A percentile compares a stretch with the other conserved stretches of the same genome.
These are phyloP conservation scores for Tolypocladium amazonense DNA, from an alignment of 2,329 filamentous ascomycete species.

Conservation along the genomic window DNA sequence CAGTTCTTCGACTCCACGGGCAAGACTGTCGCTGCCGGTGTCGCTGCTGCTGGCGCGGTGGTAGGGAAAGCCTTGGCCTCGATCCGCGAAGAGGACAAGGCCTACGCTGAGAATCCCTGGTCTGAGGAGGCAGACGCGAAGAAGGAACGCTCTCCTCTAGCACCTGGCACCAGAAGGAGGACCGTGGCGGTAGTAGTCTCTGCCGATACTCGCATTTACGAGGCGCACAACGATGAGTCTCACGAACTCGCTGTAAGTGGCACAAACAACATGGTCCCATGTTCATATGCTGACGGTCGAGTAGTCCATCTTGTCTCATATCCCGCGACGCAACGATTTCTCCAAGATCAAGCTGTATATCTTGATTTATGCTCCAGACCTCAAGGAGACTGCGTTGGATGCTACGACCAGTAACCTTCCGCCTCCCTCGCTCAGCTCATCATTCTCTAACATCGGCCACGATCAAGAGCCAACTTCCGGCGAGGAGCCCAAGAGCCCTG, in stretches of 20 bases:
- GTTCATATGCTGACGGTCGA: constrained; percentile 5
- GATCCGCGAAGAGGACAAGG: constrained; percentile 75
- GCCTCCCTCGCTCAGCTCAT: constrained; percentile 61
- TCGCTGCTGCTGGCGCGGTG: constrained; percentile 72
- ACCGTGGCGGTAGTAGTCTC: constrained; percentile 85
- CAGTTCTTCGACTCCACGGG: constrained; percentile 79
- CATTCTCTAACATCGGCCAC: constrained; percentile 76
- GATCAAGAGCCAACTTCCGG: constrained; percentile 60
- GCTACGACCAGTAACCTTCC: constrained; percentile 40
- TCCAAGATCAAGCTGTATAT: constrained; percentile 70
- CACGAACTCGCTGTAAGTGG: constrained; percentile 72
- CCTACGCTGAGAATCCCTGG: constrained; percentile 81
- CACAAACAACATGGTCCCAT: too few species aligned
- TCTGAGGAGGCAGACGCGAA: constrained; percentile 77
- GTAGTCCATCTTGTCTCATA: constrained; percentile 79
- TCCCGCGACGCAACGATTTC: constrained; percentile 67
- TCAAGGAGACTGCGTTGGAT: constrained; percentile 56
- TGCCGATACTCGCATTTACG: constrained; percentile 54
- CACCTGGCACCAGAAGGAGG: constrained; percentile 47
- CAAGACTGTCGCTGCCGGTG: constrained; percentile 68
- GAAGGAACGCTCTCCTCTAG: constrained; percentile 28
- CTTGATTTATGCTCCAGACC: constrained; percentile 74
- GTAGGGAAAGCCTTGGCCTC: constrained; percentile 74
- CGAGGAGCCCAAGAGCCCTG: constrained; percentile 49
- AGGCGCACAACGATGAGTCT: constrained; percentile 47